Evolutionary conservation across 495 filamentous ascomycete species (phyloP), one percentile per base, ranked within the genome.

Genomic region (Xylaria sp.): DNA sequence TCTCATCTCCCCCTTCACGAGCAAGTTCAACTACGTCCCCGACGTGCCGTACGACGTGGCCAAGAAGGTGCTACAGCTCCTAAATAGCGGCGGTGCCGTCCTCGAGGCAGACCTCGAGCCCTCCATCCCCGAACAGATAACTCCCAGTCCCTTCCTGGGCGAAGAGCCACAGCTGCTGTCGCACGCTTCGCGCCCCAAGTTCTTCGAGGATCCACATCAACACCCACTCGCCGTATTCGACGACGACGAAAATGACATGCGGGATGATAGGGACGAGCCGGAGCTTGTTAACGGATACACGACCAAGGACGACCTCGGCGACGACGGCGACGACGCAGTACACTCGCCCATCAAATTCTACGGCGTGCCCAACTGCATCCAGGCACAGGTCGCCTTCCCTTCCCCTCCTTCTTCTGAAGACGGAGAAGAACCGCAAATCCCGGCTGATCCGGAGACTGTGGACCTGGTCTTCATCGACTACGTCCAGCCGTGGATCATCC

Each of bases 381-480:
- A 93, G 75, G 78, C 90, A 1, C 77, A 90, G 58, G 83, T 92
- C 43, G 82, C 76, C 2, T 89, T 93, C 69, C 81, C 88, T 14
- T 21, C 46, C 5, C 46, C 46, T 21, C 15, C 46, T 19, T 11
- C 43, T 12, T 46, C 43, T 11, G 3, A 46, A 46, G 43, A 46
- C 5, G 43, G 15, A 46, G 46, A n/a, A 21, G 1, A 77, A 78
- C 6, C 76, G 24, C 11, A 35, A 35, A 11, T 1, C 8, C 26
- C 76, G 24, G 68, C 63, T 2, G 82, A 86, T 17, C 93, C 95
- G 0, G 87, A 90, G 74, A 90, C 73, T 0, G 91, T 98, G 2
- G 95, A 98, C 77, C 73, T 99, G 5, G 90, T 98, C 29, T 99
- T 96, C 78, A 85, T 95, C 58, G 94, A 97, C 74, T 99, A 98